These are phyloP conservation scores for Hypomyces perniciosus DNA, from an alignment of 2,329 filamentous ascomycete genomes.

Conservation along the genomic window DNA sequence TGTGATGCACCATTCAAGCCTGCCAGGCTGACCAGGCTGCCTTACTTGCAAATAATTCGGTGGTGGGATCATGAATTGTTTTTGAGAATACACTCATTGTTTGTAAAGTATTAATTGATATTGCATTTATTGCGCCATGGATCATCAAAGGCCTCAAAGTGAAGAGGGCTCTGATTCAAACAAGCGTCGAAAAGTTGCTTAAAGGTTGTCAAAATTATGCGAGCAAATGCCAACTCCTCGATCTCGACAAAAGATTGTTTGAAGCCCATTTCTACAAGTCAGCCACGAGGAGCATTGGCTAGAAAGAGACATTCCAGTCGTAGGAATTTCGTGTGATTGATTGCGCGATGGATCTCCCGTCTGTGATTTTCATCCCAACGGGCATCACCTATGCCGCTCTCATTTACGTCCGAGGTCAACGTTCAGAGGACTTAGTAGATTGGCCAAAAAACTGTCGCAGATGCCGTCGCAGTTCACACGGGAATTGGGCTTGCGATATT, in stretches of 20 bases:
- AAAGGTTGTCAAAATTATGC: background rate
- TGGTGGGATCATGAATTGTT: no score
- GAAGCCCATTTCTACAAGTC: conserved; percentile 1
- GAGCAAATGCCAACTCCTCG: conserved; percentile 5
- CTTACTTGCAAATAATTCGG: no score
- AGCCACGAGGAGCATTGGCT: conserved; percentile 5
- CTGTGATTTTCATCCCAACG: background rate
- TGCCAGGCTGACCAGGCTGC: no score
- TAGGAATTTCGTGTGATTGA: conserved; percentile 7
- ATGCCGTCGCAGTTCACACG: conserved; percentile 38
- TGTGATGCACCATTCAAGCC: no score
- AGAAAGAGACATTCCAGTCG: conserved; percentile 9
- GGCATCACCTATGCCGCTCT: conserved; percentile 32
- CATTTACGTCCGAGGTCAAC: conserved; percentile 38
- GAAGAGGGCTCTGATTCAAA: background rate
- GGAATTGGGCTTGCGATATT: conserved; percentile 35
- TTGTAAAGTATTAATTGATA: no score
- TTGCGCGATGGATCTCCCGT: background rate
- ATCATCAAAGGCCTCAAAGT: background rate
- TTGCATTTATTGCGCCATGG: background rate
- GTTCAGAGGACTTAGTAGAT: conserved; percentile 9
- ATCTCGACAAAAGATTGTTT: background rate
- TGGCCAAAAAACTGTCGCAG: conserved; percentile 31
- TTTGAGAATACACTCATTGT: no score
- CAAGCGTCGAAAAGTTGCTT: conserved; percentile 1